phyloP scores from a whole-genome alignment of 2,329 filamentous ascomycete species.

The Monosporascus sp. region DNA sequence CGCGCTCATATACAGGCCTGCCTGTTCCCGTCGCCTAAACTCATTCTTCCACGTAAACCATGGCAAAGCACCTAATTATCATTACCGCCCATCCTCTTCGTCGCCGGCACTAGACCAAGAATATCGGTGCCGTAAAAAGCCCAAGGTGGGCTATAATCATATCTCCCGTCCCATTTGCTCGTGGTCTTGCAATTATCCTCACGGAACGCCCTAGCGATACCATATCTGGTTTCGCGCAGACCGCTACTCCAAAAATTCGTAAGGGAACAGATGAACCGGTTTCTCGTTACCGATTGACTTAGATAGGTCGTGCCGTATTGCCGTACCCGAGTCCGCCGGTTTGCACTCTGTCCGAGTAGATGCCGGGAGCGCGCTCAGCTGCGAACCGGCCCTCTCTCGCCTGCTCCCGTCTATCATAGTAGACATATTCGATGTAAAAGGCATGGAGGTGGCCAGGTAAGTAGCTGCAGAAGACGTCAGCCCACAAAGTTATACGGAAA shows the following conservation, averaged over 20 bases:
- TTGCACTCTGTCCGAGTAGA: constrained; percentile 71
- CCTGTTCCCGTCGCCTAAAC: neutral
- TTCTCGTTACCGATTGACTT: neutral
- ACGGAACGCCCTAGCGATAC: neutral
- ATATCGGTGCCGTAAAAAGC: neutral
- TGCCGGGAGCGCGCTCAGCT: constrained; percentile 55
- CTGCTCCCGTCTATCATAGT: constrained; percentile 69
- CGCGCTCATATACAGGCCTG: neutral
- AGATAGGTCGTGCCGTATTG: constrained; percentile 36
- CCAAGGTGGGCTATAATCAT: neutral
- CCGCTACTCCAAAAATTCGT: neutral
- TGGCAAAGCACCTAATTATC: neutral
- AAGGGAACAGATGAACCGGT: neutral
- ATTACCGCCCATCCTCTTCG: neutral
- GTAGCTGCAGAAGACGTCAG: constrained; percentile 41
- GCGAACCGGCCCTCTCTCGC: constrained; percentile 52
- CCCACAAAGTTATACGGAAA: neutral
- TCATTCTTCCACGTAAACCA: neutral
- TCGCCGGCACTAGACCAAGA: neutral
- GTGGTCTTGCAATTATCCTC: too few species aligned
- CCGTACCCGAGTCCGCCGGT: constrained; percentile 64
- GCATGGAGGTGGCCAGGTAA: constrained; percentile 75
- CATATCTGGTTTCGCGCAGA: constrained; percentile 1
- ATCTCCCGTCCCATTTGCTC: neutral
- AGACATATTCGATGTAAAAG: constrained; percentile 79